Conservation (phyloP, 2,329 filamentous ascomycete genomes). For the Pyrenochaeta sp. region DNA sequence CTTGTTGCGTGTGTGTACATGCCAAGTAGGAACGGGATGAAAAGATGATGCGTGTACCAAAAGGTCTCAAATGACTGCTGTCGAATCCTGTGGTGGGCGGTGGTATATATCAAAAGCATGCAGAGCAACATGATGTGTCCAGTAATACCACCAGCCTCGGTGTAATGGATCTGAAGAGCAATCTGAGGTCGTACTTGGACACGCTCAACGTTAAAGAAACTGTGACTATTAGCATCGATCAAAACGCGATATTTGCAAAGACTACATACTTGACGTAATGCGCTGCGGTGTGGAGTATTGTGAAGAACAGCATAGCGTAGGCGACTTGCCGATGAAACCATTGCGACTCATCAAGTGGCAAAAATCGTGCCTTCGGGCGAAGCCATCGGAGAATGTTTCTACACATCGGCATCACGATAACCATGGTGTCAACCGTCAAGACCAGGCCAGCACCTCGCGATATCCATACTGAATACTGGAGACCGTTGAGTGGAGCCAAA, state of each 20-base stretch:
- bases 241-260: neutral
- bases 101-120: conserved; percentile 99
- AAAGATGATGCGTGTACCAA: conserved; percentile 99
- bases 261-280: conserved; percentile 90
- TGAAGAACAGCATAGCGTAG: conserved; percentile 86
- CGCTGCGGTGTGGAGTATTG: conserved; percentile 74
- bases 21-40: conserved; percentile 91
- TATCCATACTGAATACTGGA: conserved; percentile 92
- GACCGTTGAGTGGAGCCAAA: conserved; percentile 79
- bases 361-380: conserved; percentile 84
- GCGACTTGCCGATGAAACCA: conserved; percentile 98
- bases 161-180: conserved; percentile 91
- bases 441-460: conserved; percentile 92
- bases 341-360: conserved; percentile 94
- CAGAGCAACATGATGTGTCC: conserved; percentile 98
- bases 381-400: conserved; percentile 85
- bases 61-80: conserved; percentile 98
- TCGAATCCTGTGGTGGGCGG: conserved; percentile 88
- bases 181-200: conserved; percentile 80
- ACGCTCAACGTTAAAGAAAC: conserved; percentile 94
- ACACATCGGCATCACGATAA: conserved; percentile 95
- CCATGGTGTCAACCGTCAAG: conserved; percentile 81
- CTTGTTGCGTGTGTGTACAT: conserved; percentile 96
- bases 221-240: conserved; percentile 48
- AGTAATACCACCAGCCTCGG: conserved; percentile 87